Base-by-base conservation (phyloP, 441 rosid genomes). In the Populus hybrid region DNA sequence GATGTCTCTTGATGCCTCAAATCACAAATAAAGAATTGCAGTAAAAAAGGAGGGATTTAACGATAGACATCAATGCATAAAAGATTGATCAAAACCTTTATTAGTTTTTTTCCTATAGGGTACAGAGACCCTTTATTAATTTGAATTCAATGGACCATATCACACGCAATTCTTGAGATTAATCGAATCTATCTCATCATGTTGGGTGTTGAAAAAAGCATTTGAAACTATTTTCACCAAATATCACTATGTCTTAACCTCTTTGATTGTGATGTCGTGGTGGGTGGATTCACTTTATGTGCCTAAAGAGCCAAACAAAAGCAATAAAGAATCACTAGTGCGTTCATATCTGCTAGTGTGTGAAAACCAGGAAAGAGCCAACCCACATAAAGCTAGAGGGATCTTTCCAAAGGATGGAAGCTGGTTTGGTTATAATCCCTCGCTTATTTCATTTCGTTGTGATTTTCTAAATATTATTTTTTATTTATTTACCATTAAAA, bases 271-370 rank as follows among this genome's bases (percentile, higher is more conserved):
- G 72, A 50, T 40, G 76, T 57, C 38, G 78, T 59, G 76, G 88
- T 76, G 79, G 87, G 84, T 86, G 89, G 87, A 84, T 82, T 84
- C 79, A 74, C 83, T 86, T 89, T 85, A 81, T 36, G 81, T 67
- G 75, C 84, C 83, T 79, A 81, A 82, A 85, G 81, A 75, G 79
- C 81, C 83, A 73, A 82, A 81, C 80, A 83, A 84, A 89, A 86
- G 88, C 83, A 79, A 80, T 46, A 82, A 84, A 83, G 81, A 67
- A 14, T 36, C 76, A 66, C 74, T 77, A 80, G 71, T 82, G 84
- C 74, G 73, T 81, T 75, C 2, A 26, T 78, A 71, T 79, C 80
- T 70, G 50, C 35, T 77, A 70, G 71, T 57, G 59, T 23, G 73
- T 68, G 72, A 83, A 76, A 70, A 82, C 42, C 11, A 24, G 72